phyloP scores from a whole-genome alignment of 2,329 filamentous ascomycete genomes.

The Fusarium abutilonis region DNA sequence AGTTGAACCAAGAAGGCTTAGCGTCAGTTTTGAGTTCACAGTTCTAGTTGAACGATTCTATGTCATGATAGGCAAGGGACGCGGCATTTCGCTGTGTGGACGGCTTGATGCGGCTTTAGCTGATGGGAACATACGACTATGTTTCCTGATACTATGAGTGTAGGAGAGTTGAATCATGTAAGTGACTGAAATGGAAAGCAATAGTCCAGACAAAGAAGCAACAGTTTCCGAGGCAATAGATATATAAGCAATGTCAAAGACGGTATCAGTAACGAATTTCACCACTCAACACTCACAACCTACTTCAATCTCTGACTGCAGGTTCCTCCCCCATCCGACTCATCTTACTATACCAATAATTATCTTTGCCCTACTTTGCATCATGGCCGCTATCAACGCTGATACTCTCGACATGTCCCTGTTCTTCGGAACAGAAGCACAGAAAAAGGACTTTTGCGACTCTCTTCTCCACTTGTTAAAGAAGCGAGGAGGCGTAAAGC shows the following conservation, averaged over 20 bases:
- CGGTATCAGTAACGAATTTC: neutral
- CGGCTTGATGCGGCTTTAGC: conserved; percentile 25
- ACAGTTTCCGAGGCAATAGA: conserved; percentile 18
- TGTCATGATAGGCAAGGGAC: neutral
- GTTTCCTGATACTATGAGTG: neutral
- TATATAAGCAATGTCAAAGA: conserved; percentile 16
- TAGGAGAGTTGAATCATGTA: neutral
- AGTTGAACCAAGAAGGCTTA: no score
- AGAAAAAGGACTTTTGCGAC: conserved; percentile 42
- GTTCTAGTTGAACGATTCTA: conserved; percentile 23
- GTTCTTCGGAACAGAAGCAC: conserved; percentile 42
- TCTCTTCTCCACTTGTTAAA: conserved; percentile 40
- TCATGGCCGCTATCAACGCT: conserved; percentile 29
- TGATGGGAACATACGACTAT: conserved; percentile 7
- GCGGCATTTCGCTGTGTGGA: neutral
- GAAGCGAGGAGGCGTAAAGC: conserved; percentile 41
- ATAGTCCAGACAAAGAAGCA: conserved; percentile 15
- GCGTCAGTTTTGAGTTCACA: conserved; percentile 1
- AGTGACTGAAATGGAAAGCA: conserved; percentile 4
- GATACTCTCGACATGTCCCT: conserved; percentile 45
- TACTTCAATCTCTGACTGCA: neutral
- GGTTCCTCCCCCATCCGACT: neutral
- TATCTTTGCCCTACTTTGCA: no score
- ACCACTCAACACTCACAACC: conserved; percentile 2
- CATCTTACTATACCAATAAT: no score